Percentiles rank a stretch among this genome's conserved stretches.
These are phyloP conservation scores for Stevia rebaudiana DNA, from an alignment of 140 eudicot species.

Conservation along the genomic window DNA sequence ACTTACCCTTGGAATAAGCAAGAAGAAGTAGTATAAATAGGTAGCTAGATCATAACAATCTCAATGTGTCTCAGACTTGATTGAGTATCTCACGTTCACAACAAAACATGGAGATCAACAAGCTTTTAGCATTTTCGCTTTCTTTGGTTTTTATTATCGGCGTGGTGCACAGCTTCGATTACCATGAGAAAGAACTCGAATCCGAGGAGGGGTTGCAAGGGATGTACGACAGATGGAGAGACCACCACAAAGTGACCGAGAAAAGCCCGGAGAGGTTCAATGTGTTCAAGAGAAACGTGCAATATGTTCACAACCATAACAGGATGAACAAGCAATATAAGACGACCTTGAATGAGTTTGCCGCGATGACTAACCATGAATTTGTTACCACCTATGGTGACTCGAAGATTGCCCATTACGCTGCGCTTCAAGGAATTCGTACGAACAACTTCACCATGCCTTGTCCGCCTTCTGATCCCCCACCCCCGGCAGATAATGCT, in stretches of 20 bases:
- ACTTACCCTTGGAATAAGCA: neutral
- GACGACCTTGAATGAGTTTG: constrained; percentile 59
- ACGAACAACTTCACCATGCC: too few relatives aligned
- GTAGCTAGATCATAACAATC: neutral
- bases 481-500: neutral
- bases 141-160: constrained; percentile 35
- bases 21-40: neutral
- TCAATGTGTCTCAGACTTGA: neutral
- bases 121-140: constrained; percentile 26
- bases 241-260: constrained; percentile 50
- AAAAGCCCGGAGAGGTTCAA: constrained; percentile 57
- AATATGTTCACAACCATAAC: constrained; percentile 44
- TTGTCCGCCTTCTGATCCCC: neutral
- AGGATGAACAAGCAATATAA: constrained; percentile 65
- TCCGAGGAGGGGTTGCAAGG: constrained; percentile 58
- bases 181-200: constrained; percentile 55
- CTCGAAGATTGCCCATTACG: constrained; percentile 43
- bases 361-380: constrained; percentile 68
- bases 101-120: constrained; percentile 22
- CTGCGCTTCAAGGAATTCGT: constrained; percentile 31
- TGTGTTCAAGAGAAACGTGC: constrained; percentile 55
- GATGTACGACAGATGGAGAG: constrained; percentile 81
- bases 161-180: constrained; percentile 40
- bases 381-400: constrained; percentile 41
- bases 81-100: neutral